A percentile compares a stretch with the other conserved stretches of the same genome.
phyloP scores from a whole-genome alignment of 768 basidiomycete species.

The Suillus bovinus region DNA sequence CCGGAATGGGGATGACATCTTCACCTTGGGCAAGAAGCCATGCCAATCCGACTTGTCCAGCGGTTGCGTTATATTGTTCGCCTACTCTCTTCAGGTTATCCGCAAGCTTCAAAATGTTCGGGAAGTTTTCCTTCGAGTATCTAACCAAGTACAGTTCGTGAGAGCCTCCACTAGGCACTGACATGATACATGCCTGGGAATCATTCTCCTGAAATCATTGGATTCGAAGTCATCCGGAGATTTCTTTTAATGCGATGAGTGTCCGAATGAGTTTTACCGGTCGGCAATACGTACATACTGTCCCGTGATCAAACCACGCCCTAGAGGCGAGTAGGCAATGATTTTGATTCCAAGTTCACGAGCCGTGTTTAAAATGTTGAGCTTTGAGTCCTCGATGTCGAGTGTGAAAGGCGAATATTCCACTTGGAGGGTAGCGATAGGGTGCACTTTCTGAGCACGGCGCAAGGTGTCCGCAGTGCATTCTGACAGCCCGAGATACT shows the following conservation, averaged over 20 bases:
- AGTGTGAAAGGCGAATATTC: conserved; percentile 54
- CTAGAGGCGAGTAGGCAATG: conserved; percentile 54
- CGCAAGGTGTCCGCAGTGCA: conserved; percentile 46
- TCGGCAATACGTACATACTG: conserved; percentile 34
- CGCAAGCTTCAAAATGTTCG: conserved; percentile 40
- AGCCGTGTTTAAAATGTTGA: conserved; percentile 42
- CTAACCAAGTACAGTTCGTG: conserved; percentile 28
- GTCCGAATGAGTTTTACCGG: not conserved
- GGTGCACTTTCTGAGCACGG: conserved; percentile 51
- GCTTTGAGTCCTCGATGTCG: conserved; percentile 46
- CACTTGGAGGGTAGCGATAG: conserved; percentile 49
- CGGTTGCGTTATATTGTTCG: conserved; percentile 32
- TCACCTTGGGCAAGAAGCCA: conserved; percentile 41
- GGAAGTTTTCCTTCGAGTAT: conserved; percentile 44
- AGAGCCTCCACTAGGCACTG: conserved; percentile 29
- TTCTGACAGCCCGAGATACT: conserved; percentile 56
- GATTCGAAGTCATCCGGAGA: conserved; percentile 33
- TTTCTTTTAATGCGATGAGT: conserved; percentile 20
- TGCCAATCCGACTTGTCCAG: conserved; percentile 42
- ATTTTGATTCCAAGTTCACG: conserved; percentile 51
- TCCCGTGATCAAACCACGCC: conserved; percentile 52
- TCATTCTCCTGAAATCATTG: conserved; percentile 23
- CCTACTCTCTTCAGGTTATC: conserved; percentile 36
- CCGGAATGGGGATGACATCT: conserved; percentile 42
- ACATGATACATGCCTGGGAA: conserved; percentile 29